Evolutionary conservation across 1,284 basidiomycete genomes (phyloP), one percentile per base, ranked within the genome.

Genomic region (Pseudozyma tsukubaensis): DNA sequence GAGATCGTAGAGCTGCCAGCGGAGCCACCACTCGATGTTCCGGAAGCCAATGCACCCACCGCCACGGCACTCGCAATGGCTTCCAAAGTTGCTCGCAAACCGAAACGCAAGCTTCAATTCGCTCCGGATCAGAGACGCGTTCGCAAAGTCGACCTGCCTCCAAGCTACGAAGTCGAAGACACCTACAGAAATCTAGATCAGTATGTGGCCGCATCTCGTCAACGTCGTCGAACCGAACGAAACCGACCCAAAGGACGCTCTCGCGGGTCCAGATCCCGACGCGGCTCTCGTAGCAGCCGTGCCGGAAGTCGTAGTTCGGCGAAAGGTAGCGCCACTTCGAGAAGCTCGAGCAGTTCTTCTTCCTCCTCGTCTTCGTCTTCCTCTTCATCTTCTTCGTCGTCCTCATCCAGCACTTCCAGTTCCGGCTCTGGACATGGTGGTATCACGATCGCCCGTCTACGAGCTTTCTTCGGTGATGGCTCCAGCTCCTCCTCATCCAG

Each of bases 401-500:
- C 59, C 60, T 44, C 53, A 42, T 70, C 67, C 18, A 72, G 61
- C 10, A 56, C 54, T 51, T 62, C 72, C 10, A 64, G 70, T 50
- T 72, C 75, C 11, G 64, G 75, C 50, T 78, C 72, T 14, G 78
- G 72, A 4, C 63, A 29, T 6, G 24, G 74, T 18, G 73, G 78
- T 44, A 54, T 81, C 42, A 73, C 73, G 35, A 78, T 83, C 18
- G 73, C 81, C 3, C 70, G 82, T 18, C 44, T 83, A n/a, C 72
- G 77, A 39, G 81, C 82, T 24, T 77, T 83, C 50, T 83, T 83
- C 49, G 82, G 81, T n/a, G 78, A 80, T 47, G 61, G 54, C 34
- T 72, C 74, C 48, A 70, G 69, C 58, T 77, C 76, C 3, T 66
- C 60, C n/a, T 66, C 24, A 29, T 29, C 63, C n/a, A 75, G 63